Conservation (phyloP, 2,329 filamentous ascomycete genomes). For the Pseudogymnoascus sp. region DNA sequence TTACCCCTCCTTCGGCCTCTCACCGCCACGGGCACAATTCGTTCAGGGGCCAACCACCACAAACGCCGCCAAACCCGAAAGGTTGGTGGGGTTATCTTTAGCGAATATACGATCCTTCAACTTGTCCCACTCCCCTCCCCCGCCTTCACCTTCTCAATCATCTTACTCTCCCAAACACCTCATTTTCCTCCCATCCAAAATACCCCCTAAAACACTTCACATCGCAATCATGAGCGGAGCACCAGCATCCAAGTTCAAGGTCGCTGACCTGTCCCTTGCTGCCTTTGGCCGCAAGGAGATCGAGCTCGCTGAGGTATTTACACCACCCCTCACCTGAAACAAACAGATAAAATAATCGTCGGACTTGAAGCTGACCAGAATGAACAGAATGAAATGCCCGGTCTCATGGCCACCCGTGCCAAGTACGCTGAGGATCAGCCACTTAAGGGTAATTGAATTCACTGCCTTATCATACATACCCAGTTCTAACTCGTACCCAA, state of each 20-base stretch:
- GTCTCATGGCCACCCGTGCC: constrained; percentile 86
- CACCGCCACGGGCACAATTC: constrained; percentile 1
- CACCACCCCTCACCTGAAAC: constrained; percentile 1
- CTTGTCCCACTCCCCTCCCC: constrained; percentile 7
- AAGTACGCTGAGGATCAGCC: constrained; percentile 94
- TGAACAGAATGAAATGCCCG: constrained; percentile 72
- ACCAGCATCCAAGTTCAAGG: constrained; percentile 59
- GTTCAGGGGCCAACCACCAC: constrained; percentile 7
- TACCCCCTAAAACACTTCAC: constrained; percentile 2
- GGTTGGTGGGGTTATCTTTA: constrained; percentile 8
- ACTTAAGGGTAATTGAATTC: constrained; percentile 47
- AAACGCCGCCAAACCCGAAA: constrained; percentile 1
- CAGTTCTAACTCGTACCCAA: neutral
- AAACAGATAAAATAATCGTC: neutral
- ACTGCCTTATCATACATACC: constrained; percentile 18
- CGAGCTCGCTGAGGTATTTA: constrained; percentile 70
- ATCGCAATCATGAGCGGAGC: constrained; percentile 11
- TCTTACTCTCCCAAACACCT: constrained; percentile 8
- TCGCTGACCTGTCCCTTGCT: constrained; percentile 94
- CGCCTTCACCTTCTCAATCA: neutral
- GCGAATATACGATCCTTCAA: constrained; percentile 4
- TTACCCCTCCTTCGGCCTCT: neutral
- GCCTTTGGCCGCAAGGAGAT: constrained; percentile 99
- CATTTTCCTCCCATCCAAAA: constrained; percentile 4
- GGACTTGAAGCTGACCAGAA: constrained; percentile 2